Conservation (phyloP, 164 flowering plant species). For the Liriodendron chinense region DNA sequence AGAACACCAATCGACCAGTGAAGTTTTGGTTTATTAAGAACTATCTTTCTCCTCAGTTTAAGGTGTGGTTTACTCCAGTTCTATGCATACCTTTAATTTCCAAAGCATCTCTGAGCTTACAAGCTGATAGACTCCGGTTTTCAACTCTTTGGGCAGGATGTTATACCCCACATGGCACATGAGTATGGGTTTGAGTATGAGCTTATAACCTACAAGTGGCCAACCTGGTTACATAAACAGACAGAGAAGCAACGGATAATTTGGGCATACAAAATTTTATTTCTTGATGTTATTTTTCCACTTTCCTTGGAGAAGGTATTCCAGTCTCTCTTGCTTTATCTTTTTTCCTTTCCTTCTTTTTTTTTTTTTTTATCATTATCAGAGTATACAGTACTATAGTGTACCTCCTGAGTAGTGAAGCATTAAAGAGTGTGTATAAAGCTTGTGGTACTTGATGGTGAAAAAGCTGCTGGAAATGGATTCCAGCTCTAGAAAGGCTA, state of each 20-base stretch:
- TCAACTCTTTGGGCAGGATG: constrained; percentile 50
- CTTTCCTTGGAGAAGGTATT: constrained; percentile 89
- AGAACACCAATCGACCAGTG: constrained; percentile 84
- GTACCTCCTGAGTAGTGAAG: too few species aligned
- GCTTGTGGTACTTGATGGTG: too few species aligned
- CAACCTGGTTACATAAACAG: constrained; percentile 98
- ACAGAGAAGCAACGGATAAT: constrained; percentile 95
- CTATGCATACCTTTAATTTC: neutral
- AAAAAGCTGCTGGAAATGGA: too few species aligned
- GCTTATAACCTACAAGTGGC: constrained; percentile 96
- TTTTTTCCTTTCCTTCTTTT: neutral
- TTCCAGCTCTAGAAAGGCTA: too few species aligned
- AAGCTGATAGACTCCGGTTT: neutral
- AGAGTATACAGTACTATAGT: neutral
- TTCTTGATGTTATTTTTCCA: constrained; percentile 98
- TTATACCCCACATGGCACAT: constrained; percentile 92
- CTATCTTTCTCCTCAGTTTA: constrained; percentile 95
- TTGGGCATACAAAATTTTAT: constrained; percentile 97
- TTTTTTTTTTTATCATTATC: neutral
- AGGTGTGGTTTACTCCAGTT: constrained; percentile 39
- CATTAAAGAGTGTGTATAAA: too few species aligned
- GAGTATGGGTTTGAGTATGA: constrained; percentile 94
- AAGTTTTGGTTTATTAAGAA: constrained; percentile 99
- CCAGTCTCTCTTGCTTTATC: neutral
- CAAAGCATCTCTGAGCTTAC: neutral